A percentile compares a stretch with the other conserved stretches of the same genome.
Conservation (phyloP, 1,284 basidiomycete species). For the Thecaphora frezii region DNA sequence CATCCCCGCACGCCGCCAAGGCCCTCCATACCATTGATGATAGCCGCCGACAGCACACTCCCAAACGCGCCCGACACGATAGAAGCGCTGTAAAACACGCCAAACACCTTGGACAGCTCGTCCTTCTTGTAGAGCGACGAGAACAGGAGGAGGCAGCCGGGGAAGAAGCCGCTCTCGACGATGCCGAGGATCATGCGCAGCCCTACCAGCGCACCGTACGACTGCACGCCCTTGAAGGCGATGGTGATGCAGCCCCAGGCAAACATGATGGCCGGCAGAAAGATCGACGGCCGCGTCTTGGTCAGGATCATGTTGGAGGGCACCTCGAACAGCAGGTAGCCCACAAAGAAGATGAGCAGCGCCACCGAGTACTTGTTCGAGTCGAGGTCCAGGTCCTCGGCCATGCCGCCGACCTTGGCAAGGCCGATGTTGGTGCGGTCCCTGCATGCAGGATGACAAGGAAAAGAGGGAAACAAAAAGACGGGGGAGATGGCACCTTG, state of each 20-base stretch:
- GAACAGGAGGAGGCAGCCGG: slow-evolving; percentile 51
- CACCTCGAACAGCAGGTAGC: slow-evolving; percentile 23
- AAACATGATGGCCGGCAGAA: slow-evolving; percentile 37
- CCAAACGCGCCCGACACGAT: slow-evolving; percentile 24
- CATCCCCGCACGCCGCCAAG: slow-evolving; percentile 14
- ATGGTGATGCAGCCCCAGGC: slow-evolving; percentile 38
- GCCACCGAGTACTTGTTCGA: slow-evolving; percentile 15
- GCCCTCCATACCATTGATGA: slow-evolving; percentile 9
- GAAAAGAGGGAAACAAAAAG: too few species aligned
- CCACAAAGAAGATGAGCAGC: slow-evolving; percentile 27
- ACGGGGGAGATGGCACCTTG: too few species aligned
- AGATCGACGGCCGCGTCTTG: slow-evolving; percentile 26
- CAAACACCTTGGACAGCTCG: slow-evolving; percentile 61
- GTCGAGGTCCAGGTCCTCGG: slow-evolving; percentile 16
- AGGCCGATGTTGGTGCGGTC: slow-evolving; percentile 28
- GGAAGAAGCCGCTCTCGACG: slow-evolving; percentile 37
- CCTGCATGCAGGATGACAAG: slow-evolving; percentile 12
- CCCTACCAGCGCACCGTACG: slow-evolving; percentile 11
- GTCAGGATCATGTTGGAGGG: slow-evolving; percentile 36
- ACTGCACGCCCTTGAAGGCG: slow-evolving; percentile 11
- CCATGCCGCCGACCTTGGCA: slow-evolving; percentile 17
- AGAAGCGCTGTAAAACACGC: slow-evolving; percentile 61
- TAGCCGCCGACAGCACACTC: slow-evolving; percentile 10
- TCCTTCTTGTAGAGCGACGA: slow-evolving; percentile 60
- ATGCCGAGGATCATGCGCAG: slow-evolving; percentile 22